Base-by-base conservation (phyloP, 495 filamentous ascomycete genomes). In the Daldinia grandis region DNA sequence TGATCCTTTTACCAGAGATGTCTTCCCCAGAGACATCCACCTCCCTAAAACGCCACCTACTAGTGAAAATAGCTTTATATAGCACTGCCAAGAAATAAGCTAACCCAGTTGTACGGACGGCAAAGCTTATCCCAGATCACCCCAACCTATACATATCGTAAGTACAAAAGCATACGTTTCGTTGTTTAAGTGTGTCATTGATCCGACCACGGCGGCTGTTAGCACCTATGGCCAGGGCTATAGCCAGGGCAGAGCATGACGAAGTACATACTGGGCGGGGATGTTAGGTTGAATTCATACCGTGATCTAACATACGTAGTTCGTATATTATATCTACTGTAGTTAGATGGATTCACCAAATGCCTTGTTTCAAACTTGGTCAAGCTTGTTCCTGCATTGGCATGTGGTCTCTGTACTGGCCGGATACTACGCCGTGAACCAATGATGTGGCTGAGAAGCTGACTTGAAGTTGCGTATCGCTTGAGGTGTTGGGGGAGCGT, bases 361-460 rank as follows among this genome's bases (percentile, higher is more conserved):
- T 72, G 31, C 68, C 64, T 64, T 72, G 69, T 72, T 72, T 72
- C 69, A 72, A 62, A 68, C 50, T n/a, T 57, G 33, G 24, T 68
- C 31, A 56, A 68, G 60, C 61, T 68, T 73, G 57, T 62, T 68
- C 64, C 70, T 73, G 57, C 61, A 68, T 66, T 55, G 70, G 70
- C 40, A 44, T 38, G 24, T 38, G 35, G 35, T 14, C 44, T 40
- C 17, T 56, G 19, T 54, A 30, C 35, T 61, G 62, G 51, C 33
- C 33, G 49, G 8, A 44, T 33, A 31, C 28, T 44, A 54, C 55
- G 35, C 5, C 44, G 28, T 51, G 42, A 47, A 17, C 65, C 70
- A 73, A 73, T 73, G 35, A 57, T 17, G 47, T 40, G 65, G 56
- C 70, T 65, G 61, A 62, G 44, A 61, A 73, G 70, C 65, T 73